Base-by-base conservation (phyloP, 805 yeast genomes). In the Brettanomyces bruxellensis region DNA sequence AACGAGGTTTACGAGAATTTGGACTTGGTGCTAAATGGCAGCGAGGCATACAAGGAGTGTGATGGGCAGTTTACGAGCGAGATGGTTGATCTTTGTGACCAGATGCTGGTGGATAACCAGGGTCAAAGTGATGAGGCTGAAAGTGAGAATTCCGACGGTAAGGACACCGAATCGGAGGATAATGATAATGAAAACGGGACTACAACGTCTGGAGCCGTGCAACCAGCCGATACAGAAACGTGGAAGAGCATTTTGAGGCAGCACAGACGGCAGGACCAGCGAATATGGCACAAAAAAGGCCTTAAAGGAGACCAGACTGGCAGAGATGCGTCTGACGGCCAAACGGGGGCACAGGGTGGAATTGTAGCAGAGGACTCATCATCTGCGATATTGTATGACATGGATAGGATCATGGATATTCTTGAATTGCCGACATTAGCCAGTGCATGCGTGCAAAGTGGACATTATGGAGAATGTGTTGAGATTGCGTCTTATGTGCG, bases 381-480 rank as follows among this genome's bases (percentile, higher is more conserved):
- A 12, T 70, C 71, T 3, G 52, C 56, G 4, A 72, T 82, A 28
- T 65, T 81, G 38, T 72, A 73, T 42, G 82, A 84, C 53, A 74
- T 88, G 57, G 89, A 83, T 50, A 76, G 80, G 37, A 71, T 90
- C 9, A 74, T 83, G 49, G 95, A 86, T 55, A 73, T 90, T 8
- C 68, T 91, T 53, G 95, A 87, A 57, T 67, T 93, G 34, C 97
- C 99, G 1, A 74, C 95, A 1, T 62, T 91, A 42, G 81, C 91
- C 34, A 74, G 81, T 42, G 79, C 90, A n/a, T 87, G 97, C 63
- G 86, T 90, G 9, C 72, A 78, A 42, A 83, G 84, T 41, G 96
- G 96, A 0, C 86, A 85, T 57, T 93, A 90, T 59, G 84, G 88
- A 34, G 95, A 89, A 57, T 89, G 96, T 8, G 73, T 91, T 34